A percentile compares a stretch with the other conserved stretches of the same genome.
phyloP scores from a whole-genome alignment of 768 basidiomycete species.

The Myochromella boudieri region DNA sequence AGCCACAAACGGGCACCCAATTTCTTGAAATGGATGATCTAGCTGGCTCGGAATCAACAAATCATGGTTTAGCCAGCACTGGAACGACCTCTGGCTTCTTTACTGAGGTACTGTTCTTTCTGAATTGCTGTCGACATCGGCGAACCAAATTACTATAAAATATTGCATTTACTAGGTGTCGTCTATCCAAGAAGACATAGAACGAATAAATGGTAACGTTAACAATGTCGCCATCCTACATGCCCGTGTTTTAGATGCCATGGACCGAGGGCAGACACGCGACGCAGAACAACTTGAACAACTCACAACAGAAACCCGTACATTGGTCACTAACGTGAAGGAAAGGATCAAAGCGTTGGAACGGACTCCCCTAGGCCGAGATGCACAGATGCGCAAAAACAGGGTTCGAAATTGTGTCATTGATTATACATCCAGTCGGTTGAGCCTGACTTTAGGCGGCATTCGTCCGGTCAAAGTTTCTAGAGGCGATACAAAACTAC shows the following conservation, averaged over 20 bases:
- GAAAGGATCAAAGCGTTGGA: constrained; percentile 59
- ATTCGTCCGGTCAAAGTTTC: constrained; percentile 64
- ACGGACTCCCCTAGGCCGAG: constrained; percentile 26
- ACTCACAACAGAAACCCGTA: constrained; percentile 58
- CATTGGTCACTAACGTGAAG: constrained; percentile 56
- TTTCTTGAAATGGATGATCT: constrained; percentile 32
- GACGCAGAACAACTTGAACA: constrained; percentile 48
- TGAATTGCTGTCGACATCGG: too few relatives aligned
- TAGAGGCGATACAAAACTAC: constrained; percentile 76
- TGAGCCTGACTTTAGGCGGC: constrained; percentile 42
- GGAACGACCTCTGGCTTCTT: constrained; percentile 30
- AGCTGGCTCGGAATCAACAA: constrained; percentile 13
- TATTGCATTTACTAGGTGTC: too few relatives aligned
- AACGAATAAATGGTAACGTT: constrained; percentile 37
- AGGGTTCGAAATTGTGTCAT: constrained; percentile 24
- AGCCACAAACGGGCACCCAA: constrained; percentile 19
- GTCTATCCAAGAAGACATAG: constrained; percentile 41
- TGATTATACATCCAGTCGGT: background rate
- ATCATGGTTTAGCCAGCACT: constrained; percentile 6
- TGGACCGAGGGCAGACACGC: constrained; percentile 27
- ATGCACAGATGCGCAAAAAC: constrained; percentile 39
- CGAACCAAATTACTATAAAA: too few relatives aligned
- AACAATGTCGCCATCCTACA: constrained; percentile 36
- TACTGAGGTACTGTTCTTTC: too few relatives aligned
- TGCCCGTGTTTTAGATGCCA: constrained; percentile 34